A percentile compares a stretch with the other conserved stretches of the same genome.
Evolutionary conservation across 2,329 filamentous ascomycete genomes (phyloP).

Genomic region (Aspergillus persii): DNA sequence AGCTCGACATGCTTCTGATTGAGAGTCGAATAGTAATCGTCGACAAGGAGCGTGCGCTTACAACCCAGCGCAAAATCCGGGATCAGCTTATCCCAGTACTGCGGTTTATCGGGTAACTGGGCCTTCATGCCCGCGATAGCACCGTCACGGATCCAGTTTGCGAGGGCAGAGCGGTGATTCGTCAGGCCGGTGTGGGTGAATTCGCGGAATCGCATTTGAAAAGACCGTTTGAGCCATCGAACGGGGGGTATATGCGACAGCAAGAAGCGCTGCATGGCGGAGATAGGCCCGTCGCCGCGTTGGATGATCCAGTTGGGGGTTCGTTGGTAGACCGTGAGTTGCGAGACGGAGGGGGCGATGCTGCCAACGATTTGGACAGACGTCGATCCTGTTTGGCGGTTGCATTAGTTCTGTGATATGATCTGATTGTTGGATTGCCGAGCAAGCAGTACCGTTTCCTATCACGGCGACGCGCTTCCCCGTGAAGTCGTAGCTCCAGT

Average conservation of each 20-base stretch:
- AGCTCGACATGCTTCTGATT: slow-evolving; percentile 48
- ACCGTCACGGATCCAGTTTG: slow-evolving; percentile 39
- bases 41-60: slow-evolving; percentile 54
- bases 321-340: slow-evolving; percentile 56
- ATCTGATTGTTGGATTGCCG: too few relatives aligned
- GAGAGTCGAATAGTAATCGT: slow-evolving; percentile 57
- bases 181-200: slow-evolving; percentile 47
- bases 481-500: slow-evolving; percentile 56
- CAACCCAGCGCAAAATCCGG: slow-evolving; percentile 56
- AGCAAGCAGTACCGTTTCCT: slow-evolving; percentile 49
- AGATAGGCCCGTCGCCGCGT: slow-evolving; percentile 49
- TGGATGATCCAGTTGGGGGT: slow-evolving; percentile 61
- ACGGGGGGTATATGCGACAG: slow-evolving; percentile 53
- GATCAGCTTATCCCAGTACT: slow-evolving; percentile 53
- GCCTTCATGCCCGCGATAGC: slow-evolving; percentile 42
- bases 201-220: slow-evolving; percentile 58
- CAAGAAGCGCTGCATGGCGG: slow-evolving; percentile 41
- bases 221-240: slow-evolving; percentile 50
- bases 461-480: slow-evolving; percentile 59
- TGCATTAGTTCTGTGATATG: too few relatives aligned
- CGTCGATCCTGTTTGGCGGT: slow-evolving; percentile 47
- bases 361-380: slow-evolving; percentile 60
- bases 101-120: slow-evolving; percentile 49
- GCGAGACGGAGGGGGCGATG: slow-evolving; percentile 49
- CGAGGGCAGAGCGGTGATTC: slow-evolving; percentile 37